phyloP scores from a whole-genome alignment of 106 monocot genomes.

The Dioscorea zingiberensis region DNA sequence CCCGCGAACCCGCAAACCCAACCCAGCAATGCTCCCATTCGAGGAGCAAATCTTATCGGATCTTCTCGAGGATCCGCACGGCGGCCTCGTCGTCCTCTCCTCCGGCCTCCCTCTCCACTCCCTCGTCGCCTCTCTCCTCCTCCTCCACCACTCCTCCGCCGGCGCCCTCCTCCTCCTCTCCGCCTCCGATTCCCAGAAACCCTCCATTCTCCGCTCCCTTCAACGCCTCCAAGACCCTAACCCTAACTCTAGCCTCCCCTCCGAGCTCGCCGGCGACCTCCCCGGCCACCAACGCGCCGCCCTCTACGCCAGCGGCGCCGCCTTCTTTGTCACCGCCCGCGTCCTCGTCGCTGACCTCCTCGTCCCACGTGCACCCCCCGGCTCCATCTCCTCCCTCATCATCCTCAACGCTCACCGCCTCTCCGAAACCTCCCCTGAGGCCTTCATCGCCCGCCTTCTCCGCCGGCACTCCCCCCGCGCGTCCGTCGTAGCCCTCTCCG shows the following conservation, averaged over 20 bases:
- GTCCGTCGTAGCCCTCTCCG: conserved; percentile 65
- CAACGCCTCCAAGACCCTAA: conserved; percentile 13
- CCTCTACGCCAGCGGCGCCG: conserved; percentile 46
- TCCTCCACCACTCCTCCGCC: conserved; percentile 40
- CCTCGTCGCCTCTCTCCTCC: conserved; percentile 62
- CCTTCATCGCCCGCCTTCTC: conserved; percentile 68
- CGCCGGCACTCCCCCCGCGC: conserved; percentile 24
- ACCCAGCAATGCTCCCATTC: conserved; percentile 46
- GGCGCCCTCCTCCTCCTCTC: conserved; percentile 72
- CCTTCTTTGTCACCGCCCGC: conserved; percentile 44
- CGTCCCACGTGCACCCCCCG: conserved; percentile 18
- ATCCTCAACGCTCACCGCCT: conserved; percentile 76
- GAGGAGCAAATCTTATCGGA: conserved; percentile 77
- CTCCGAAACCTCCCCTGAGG: conserved; percentile 81
- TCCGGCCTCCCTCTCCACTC: conserved; percentile 69
- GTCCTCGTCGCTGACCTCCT: conserved; percentile 34
- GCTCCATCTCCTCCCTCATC: conserved; percentile 28
- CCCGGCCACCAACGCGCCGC: conserved; percentile 51
- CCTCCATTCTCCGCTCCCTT: conserved; percentile 39
- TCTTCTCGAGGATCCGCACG: conserved; percentile 63
- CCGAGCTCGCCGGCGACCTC: conserved; percentile 60
- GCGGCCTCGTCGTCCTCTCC: conserved; percentile 77
- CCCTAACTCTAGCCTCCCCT: conserved; percentile 16
- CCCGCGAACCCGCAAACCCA: too few species aligned
- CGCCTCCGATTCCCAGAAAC: conserved; percentile 55